These are phyloP conservation scores for Gynostemma pentaphyllum DNA, from an alignment of 306 rosid genomes.

Conservation along the genomic window DNA sequence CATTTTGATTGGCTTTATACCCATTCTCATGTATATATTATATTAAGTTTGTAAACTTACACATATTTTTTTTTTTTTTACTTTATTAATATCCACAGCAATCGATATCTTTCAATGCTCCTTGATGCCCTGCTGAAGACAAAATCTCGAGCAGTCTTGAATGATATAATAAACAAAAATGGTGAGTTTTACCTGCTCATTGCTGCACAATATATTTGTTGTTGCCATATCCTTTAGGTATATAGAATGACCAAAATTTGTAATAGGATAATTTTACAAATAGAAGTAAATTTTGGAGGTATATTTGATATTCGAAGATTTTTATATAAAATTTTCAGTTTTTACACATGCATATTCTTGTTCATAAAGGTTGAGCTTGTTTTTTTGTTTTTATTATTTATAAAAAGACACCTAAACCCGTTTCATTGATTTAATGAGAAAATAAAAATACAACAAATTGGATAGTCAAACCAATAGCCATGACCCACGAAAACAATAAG, in stretches of 20 bases:
- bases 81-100: constrained; percentile 53
- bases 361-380: no score
- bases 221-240: not conserved
- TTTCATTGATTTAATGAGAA: no score
- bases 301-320: no score
- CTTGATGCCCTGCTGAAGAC: constrained; percentile 95
- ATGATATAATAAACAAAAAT: constrained; percentile 78
- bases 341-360: no score
- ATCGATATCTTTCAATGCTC: constrained; percentile 98
- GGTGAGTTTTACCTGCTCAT: constrained; percentile 27
- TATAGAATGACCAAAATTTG: not conserved
- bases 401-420: no score
- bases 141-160: constrained; percentile 75
- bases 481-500: no score
- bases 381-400: no score
- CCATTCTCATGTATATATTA: constrained; percentile 2
- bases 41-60: constrained; percentile 5
- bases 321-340: no score
- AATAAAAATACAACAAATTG: no score
- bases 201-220: constrained; percentile 1
- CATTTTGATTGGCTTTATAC: not conserved
- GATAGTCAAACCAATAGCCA: no score
- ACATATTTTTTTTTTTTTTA: not conserved
- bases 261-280: no score
- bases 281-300: no score